Conservation (phyloP, 805 yeast genomes). For the Starmera dryadoides region DNA sequence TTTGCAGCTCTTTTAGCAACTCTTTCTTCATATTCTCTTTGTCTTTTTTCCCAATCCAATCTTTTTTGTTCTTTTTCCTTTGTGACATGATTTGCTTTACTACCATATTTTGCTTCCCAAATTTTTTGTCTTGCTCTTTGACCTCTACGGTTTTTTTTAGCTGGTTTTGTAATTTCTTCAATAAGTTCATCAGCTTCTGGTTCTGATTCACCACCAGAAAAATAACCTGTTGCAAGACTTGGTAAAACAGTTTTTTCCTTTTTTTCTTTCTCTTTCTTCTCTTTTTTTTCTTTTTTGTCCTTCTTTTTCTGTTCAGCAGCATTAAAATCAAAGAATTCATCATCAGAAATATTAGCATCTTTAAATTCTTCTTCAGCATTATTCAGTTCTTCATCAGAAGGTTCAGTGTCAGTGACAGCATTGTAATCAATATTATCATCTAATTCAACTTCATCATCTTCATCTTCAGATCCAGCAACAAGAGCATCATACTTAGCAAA, state of each 20-base stretch:
- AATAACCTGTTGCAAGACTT: conserved; percentile 69
- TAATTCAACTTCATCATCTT: conserved; percentile 27
- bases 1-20: conserved; percentile 57
- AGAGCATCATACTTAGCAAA: conserved; percentile 28
- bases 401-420: conserved; percentile 62
- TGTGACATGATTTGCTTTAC: conserved; percentile 73
- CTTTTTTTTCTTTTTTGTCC: not conserved
- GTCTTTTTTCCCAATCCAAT: conserved; percentile 52
- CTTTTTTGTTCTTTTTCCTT: conserved; percentile 49
- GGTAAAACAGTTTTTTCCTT: conserved; percentile 43
- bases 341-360: not conserved
- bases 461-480: conserved; percentile 31
- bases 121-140: conserved; percentile 95
- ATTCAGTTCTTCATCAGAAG: conserved; percentile 27
- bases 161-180: conserved; percentile 41
- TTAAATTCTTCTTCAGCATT: conserved; percentile 8
- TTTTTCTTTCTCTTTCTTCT: conserved; percentile 12
- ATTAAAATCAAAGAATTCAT: not conserved
- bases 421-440: conserved; percentile 34
- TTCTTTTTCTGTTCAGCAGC: not conserved
- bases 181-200: conserved; percentile 43
- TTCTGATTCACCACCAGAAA: conserved; percentile 71
- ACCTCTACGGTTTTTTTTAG: conserved; percentile 86
- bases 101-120: conserved; percentile 90
- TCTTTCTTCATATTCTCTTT: conserved; percentile 66